Conservation (phyloP, 2,329 filamentous ascomycete species). For the Metarhizium album region DNA sequence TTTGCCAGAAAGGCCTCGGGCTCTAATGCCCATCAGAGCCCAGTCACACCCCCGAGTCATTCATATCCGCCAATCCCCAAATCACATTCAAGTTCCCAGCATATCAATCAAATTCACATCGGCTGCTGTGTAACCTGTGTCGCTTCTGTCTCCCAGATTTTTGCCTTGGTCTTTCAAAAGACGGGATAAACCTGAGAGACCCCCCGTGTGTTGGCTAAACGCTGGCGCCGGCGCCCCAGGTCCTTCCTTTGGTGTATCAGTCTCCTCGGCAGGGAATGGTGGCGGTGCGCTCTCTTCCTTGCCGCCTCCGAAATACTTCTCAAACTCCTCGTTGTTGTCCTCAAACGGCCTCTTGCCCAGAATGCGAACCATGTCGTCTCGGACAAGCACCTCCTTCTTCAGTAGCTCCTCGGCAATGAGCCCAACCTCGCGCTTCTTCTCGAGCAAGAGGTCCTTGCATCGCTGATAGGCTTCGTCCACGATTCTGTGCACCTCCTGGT, state of each 20-base stretch:
- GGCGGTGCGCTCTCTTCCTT: slow-evolving; percentile 47
- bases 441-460: slow-evolving; percentile 70
- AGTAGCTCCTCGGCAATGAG: slow-evolving; percentile 88
- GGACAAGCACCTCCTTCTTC: slow-evolving; percentile 77
- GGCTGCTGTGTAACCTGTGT: neutral
- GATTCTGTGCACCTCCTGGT: slow-evolving; percentile 81
- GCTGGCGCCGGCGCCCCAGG: slow-evolving; percentile 28
- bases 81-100: slow-evolving; percentile 2
- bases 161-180: neutral
- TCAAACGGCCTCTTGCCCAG: slow-evolving; percentile 76
- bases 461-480: slow-evolving; percentile 87
- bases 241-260: slow-evolving; percentile 27
- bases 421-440: slow-evolving; percentile 81
- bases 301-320: slow-evolving; percentile 76
- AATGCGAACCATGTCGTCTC: slow-evolving; percentile 86
- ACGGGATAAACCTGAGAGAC: no score
- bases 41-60: neutral
- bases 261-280: slow-evolving; percentile 34
- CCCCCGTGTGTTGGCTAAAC: slow-evolving; percentile 19
- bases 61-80: slow-evolving; percentile 1
- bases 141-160: neutral
- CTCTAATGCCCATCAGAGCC: neutral
- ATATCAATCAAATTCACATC: neutral
- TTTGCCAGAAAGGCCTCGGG: neutral
- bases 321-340: slow-evolving; percentile 79